Evolutionary conservation across 108 stramenopile genomes (phyloP).

Genomic region (Conticribra weissflogii): DNA sequence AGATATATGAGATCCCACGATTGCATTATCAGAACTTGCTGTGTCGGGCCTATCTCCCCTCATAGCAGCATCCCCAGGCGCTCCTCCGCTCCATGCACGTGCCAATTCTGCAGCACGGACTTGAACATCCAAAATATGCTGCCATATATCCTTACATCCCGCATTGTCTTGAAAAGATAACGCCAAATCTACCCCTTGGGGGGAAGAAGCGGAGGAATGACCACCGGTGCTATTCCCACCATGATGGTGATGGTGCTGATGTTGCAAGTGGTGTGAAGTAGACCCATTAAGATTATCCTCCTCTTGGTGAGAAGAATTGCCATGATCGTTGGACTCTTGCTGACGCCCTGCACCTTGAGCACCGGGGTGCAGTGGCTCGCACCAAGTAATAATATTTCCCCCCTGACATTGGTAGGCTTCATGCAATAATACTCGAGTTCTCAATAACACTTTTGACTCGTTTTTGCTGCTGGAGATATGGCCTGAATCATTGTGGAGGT

Average conservation of each 20-base stretch:
- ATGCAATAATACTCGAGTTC: slow-evolving; percentile 78
- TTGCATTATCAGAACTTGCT: not conserved
- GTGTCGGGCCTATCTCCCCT: not conserved
- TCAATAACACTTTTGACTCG: slow-evolving; percentile 59
- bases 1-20: not conserved
- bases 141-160: slow-evolving; percentile 88
- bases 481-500: slow-evolving; percentile 20
- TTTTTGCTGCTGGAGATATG: slow-evolving; percentile 24
- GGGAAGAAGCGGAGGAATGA: not conserved
- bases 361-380: slow-evolving; percentile 71
- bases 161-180: slow-evolving; percentile 90
- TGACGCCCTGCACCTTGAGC: not conserved
- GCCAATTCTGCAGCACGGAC: slow-evolving; percentile 62
- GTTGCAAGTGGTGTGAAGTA: slow-evolving; percentile 12
- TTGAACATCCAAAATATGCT: slow-evolving; percentile 84
- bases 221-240: not conserved
- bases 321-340: slow-evolving; percentile 15
- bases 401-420: slow-evolving; percentile 91
- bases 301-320: not conserved
- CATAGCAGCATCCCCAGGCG: not conserved
- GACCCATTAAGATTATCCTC: slow-evolving; percentile 8
- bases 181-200: slow-evolving; percentile 81
- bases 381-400: slow-evolving; percentile 93
- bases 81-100: slow-evolving; percentile 13
- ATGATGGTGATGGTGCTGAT: slow-evolving; percentile 26